A percentile compares a stretch with the other conserved stretches of the same genome.
Evolutionary conservation across 345 rosid genomes (phyloP).

Genomic region (Gossypium australe): DNA sequence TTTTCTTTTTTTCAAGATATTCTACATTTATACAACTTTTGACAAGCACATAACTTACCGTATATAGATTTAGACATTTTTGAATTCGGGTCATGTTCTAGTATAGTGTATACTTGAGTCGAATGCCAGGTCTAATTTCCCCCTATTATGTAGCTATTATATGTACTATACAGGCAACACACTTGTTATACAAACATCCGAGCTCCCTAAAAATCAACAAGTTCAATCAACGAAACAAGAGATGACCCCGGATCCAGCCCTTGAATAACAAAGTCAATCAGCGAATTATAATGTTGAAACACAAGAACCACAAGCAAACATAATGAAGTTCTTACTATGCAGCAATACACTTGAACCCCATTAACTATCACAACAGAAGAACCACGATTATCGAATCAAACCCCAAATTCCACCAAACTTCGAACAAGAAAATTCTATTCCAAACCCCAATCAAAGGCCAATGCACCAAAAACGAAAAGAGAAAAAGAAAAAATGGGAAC

Average conservation of each 20-base stretch:
- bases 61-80: neutral
- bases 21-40: neutral
- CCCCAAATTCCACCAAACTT: neutral
- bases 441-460: neutral
- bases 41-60: neutral
- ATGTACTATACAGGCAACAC: neutral
- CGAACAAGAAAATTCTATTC: neutral
- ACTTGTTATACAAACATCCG: neutral
- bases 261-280: neutral
- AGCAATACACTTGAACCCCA: neutral
- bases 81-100: neutral
- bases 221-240: neutral
- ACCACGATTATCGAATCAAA: neutral
- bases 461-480: neutral
- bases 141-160: neutral
- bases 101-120: neutral
- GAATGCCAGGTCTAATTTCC: neutral
- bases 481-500: slow-evolving; percentile 5
- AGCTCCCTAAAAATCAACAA: neutral
- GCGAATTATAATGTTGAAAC: neutral
- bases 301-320: neutral
- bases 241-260: neutral
- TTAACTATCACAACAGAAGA: neutral
- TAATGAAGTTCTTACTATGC: neutral
- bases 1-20: neutral